Base-by-base conservation (phyloP, 441 rosid species). In the Mallotus repandus region DNA sequence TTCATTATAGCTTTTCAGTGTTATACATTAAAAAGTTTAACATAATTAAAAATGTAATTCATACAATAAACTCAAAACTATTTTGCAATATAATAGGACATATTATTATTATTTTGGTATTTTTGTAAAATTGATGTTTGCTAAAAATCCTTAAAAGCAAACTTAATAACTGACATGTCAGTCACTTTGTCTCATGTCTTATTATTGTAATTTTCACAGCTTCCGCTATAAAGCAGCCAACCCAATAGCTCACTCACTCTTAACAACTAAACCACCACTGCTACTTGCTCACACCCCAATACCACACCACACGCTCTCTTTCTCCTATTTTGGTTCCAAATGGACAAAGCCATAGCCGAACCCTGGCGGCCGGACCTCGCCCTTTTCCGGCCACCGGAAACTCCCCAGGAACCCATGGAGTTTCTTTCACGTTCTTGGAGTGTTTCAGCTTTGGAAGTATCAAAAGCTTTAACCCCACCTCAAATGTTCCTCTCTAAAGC, bases 401-500 rank as follows among this genome's bases (percentile, higher is more conserved):
- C 95, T 0, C 98, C 97, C 7, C 82, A 78, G 0, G 98, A 91
- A 56, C 91, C 99, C 18, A 95, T 93, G 99, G 99, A 95, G 84
- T 95, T 91, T 70, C 80, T 95, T 4, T 88, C 99, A 45, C 92
- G 97, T 14, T 90, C 99, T 4, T 95, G 99, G 98, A 95, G 97
- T 69, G 81, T 88, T 43, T 95, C 98, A 9, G 95, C 99, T 21
- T 80, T 83, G 8, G 93, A 93, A 77, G 92, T 95, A 73, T 91
- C 98, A 2, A 91, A 85, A 69, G 98, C 91, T 48, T 77, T 95
- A 50, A 76, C 86, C 4, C 92, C 90, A 2, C 91, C 90, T 0
- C 89, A 83, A 35, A 62, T 72, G 81, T 71, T 72, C 50, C 86
- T 86, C 70, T 80, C 86, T 63, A 91, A 85, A 61, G 74, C 85